These are phyloP conservation scores for Claviceps fusiformis DNA, from an alignment of 2,329 filamentous ascomycete species.

Conservation along the genomic window DNA sequence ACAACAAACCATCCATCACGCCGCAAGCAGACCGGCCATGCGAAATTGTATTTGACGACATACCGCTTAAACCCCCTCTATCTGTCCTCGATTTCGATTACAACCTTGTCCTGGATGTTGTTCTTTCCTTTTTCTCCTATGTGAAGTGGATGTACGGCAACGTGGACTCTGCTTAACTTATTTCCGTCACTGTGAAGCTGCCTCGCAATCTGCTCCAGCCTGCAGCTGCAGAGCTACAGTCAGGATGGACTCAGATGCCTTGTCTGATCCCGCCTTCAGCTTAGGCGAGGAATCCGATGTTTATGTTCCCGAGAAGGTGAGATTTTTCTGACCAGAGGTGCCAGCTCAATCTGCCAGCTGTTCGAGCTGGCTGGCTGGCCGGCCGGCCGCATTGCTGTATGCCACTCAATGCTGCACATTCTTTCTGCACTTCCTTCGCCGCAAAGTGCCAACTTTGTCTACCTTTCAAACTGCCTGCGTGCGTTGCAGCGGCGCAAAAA, in stretches of 20 bases:
- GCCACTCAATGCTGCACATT: background rate
- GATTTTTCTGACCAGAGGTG: conserved; percentile 6
- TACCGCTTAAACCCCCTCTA: conserved; percentile 7
- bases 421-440: background rate
- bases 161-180: background rate
- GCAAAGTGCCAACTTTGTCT: background rate
- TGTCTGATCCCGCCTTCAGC: conserved; percentile 37
- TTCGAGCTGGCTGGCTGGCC: background rate
- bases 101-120: conserved; percentile 7
- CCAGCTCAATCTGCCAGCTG: background rate
- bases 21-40: conserved; percentile 7
- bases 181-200: background rate
- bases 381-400: background rate
- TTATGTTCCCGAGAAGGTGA: conserved; percentile 26
- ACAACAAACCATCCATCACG: conserved; percentile 13
- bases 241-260: conserved; percentile 42
- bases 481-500: background rate
- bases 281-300: conserved; percentile 28
- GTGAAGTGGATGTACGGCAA: background rate
- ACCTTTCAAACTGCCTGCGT: background rate
- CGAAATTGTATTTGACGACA: conserved; percentile 8
- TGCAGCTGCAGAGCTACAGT: background rate
- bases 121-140: background rate
- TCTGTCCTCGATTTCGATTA: background rate
- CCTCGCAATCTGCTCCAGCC: background rate